Evolutionary conservation across 169 alveolate species (phyloP).

Genomic region (Plasmodium adleri): DNA sequence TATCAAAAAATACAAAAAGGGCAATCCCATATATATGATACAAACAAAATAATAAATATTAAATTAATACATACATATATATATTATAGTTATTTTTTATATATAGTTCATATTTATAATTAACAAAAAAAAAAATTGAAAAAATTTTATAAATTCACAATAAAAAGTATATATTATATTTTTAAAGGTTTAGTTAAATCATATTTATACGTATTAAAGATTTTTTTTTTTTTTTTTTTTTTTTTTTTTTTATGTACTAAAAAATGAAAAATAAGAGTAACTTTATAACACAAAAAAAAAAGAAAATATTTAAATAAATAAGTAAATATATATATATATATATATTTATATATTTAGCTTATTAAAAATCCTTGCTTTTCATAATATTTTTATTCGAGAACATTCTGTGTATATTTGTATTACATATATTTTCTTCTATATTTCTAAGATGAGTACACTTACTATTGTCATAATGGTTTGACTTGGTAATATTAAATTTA

Average conservation of each 20-base stretch:
- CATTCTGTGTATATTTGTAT: neutral
- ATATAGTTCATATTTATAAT: neutral
- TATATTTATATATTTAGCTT: too few species aligned
- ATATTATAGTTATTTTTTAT: neutral
- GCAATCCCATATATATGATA: conserved; percentile 50
- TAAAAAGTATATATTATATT: too few species aligned
- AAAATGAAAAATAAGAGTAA: too few species aligned
- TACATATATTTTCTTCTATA: neutral
- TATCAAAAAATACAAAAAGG: conserved; percentile 56
- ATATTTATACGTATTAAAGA: too few species aligned
- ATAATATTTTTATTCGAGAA: too few species aligned
- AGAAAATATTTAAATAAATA: too few species aligned
- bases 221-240: too few species aligned
- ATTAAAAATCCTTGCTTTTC: too few species aligned
- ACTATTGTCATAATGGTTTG: neutral
- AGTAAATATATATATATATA: too few species aligned
- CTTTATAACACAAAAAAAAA: too few species aligned
- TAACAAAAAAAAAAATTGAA: neutral
- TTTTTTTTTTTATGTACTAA: too few species aligned
- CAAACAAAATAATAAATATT: neutral
- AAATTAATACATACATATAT: neutral
- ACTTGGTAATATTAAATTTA: neutral
- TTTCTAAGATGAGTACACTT: neutral
- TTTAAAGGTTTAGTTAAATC: too few species aligned
- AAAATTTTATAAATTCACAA: neutral